Conservation (phyloP, 177 flowering plant genomes). For the Vitis hybrid region DNA sequence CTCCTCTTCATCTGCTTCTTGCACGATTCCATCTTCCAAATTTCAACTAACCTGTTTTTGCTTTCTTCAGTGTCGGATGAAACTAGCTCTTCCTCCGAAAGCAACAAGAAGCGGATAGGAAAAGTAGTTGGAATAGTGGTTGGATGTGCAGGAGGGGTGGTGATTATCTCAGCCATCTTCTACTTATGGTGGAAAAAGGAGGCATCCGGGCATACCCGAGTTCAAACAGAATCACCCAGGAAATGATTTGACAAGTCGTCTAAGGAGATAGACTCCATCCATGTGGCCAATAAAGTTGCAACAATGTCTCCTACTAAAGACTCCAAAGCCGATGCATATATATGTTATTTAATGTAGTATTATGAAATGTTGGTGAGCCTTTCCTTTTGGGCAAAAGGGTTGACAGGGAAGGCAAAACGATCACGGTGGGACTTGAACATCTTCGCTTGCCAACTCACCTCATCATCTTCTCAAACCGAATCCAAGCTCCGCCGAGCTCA, state of each 20-base stretch:
- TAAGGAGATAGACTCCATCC: too few species aligned
- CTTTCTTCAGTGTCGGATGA: conserved; percentile 17
- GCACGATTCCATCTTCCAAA: not conserved
- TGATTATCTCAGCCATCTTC: conserved; percentile 27
- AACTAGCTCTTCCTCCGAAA: conserved; percentile 16
- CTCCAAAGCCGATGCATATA: too few species aligned
- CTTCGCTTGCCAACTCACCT: conserved; percentile 26
- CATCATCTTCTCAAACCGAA: conserved; percentile 8
- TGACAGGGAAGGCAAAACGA: conserved; percentile 9
- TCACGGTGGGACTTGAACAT: conserved; percentile 93
- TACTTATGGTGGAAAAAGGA: conserved; percentile 43
- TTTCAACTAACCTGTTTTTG: not conserved
- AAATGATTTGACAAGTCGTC: not conserved
- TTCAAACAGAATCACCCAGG: conserved; percentile 36
- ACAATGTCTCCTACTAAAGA: too few species aligned
- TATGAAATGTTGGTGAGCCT: too few species aligned
- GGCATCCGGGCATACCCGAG: conserved; percentile 20
- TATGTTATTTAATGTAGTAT: too few species aligned
- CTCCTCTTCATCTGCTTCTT: not conserved
- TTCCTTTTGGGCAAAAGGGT: too few species aligned
- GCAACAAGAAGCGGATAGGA: conserved; percentile 25
- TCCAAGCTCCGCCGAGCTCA: conserved; percentile 11
- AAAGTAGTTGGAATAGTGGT: conserved; percentile 32
- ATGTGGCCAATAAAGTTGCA: too few species aligned
- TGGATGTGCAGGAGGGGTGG: conserved; percentile 32